These are phyloP conservation scores for Sherardia arvensis DNA, from an alignment of 257 asterid species.

Conservation along the genomic window DNA sequence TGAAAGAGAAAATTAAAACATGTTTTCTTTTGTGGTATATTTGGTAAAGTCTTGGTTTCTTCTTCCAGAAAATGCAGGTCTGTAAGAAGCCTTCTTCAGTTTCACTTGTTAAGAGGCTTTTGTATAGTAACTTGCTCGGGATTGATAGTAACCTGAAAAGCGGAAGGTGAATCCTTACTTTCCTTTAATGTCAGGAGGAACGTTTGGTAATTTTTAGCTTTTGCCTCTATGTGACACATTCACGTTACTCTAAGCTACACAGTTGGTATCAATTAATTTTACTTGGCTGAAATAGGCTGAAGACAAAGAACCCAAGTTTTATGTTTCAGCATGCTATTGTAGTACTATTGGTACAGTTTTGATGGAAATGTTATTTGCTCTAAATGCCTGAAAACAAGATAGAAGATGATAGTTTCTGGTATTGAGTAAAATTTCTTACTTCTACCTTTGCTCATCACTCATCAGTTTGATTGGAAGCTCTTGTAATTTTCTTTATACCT, in stretches of 20 bases:
- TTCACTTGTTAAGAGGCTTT: conserved; percentile 52
- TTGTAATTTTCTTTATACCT: background rate
- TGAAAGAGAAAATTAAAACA: background rate
- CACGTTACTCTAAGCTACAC: background rate
- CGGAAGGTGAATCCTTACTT: conserved; percentile 52
- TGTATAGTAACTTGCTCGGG: conserved; percentile 63
- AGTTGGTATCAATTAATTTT: background rate
- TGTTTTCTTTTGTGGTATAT: conserved; percentile 9
- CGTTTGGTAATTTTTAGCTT: background rate
- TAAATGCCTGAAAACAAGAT: background rate
- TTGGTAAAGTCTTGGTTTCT: conserved; percentile 14
- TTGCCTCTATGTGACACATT: background rate
- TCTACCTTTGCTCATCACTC: background rate
- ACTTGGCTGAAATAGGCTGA: background rate
- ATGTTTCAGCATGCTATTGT: background rate
- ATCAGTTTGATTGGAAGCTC: no score
- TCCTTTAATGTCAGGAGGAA: conserved; percentile 5
- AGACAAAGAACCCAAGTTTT: background rate
- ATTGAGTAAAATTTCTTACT: background rate
- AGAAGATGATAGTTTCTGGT: background rate
- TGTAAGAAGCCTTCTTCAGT: conserved; percentile 91
- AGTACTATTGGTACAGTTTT: background rate
- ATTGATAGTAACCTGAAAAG: conserved; percentile 61
- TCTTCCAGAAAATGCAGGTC: conserved; percentile 60
- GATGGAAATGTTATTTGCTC: background rate